Percentiles rank a stretch among this genome's conserved stretches.
Evolutionary conservation across 495 filamentous ascomycete species (phyloP).

Genomic region (Apiosordaria backusii): DNA sequence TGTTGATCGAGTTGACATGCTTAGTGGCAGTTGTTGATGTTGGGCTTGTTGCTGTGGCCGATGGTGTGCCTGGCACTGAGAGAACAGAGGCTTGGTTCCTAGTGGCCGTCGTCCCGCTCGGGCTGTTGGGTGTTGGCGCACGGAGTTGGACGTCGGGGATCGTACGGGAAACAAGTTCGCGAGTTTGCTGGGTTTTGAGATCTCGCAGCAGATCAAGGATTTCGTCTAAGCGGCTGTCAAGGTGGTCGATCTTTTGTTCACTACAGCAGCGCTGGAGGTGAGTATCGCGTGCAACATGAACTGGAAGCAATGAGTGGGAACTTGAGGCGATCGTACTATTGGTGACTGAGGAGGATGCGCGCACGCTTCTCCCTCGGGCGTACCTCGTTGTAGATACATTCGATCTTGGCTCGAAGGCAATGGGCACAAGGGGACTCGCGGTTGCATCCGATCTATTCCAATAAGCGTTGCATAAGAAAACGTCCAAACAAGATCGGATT

Average conservation of each 20-base stretch:
- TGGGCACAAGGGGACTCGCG: slow-evolving; percentile 24
- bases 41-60: background rate
- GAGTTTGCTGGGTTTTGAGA: slow-evolving; percentile 18
- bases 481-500: background rate
- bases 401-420: slow-evolving; percentile 25
- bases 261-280: slow-evolving; percentile 29
- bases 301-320: background rate
- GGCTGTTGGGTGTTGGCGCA: background rate
- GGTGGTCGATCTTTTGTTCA: slow-evolving; percentile 63
- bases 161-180: background rate
- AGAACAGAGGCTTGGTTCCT: background rate
- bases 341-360: slow-evolving; percentile 23
- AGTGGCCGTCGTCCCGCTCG: background rate
- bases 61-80: background rate
- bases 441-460: slow-evolving; percentile 54
- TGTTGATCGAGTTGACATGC: background rate
- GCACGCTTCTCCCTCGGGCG: slow-evolving; percentile 21
- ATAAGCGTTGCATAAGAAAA: background rate
- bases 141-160: background rate
- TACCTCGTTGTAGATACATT: slow-evolving; percentile 18
- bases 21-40: background rate
- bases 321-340: slow-evolving; percentile 17
- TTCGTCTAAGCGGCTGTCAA: slow-evolving; percentile 57
- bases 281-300: slow-evolving; percentile 45
- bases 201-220: slow-evolving; percentile 49